Conservation (phyloP, 2,329 filamentous ascomycete genomes). For the Fusarium sp. region DNA sequence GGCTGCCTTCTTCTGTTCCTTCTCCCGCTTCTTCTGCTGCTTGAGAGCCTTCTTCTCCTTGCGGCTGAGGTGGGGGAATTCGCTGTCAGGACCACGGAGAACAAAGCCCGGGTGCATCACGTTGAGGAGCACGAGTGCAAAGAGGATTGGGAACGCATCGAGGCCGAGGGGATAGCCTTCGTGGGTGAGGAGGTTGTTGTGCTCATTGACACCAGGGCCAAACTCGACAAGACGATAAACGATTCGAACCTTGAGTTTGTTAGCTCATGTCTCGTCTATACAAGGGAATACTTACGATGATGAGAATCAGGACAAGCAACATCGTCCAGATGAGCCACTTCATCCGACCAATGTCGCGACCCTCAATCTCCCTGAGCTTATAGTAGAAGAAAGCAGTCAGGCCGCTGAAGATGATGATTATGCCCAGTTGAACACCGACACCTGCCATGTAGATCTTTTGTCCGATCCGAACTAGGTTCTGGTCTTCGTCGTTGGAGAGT, state of each 20-base stretch:
- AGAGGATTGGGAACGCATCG: slow-evolving; percentile 67
- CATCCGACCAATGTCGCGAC: slow-evolving; percentile 45
- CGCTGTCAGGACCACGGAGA: slow-evolving; percentile 57
- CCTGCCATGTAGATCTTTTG: slow-evolving; percentile 55
- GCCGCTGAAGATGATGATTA: slow-evolving; percentile 51
- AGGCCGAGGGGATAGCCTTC: slow-evolving; percentile 64
- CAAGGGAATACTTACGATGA: slow-evolving; percentile 47
- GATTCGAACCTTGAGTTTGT: slow-evolving; percentile 60
- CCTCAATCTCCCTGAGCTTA: slow-evolving; percentile 38
- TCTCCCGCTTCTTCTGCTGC: slow-evolving; percentile 50
- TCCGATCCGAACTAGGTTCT: slow-evolving; percentile 47
- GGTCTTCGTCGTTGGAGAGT: slow-evolving; percentile 45
- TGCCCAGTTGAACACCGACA: slow-evolving; percentile 51
- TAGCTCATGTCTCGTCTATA: neutral
- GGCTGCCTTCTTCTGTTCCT: slow-evolving; percentile 34
- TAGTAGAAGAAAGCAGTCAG: slow-evolving; percentile 53
- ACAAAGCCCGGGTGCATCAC: slow-evolving; percentile 60
- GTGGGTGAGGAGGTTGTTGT: slow-evolving; percentile 60
- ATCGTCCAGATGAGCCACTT: slow-evolving; percentile 50
- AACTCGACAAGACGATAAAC: slow-evolving; percentile 71
- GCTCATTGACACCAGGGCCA: slow-evolving; percentile 54
- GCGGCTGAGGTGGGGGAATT: slow-evolving; percentile 56
- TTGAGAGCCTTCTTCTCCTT: slow-evolving; percentile 58
- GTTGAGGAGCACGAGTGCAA: slow-evolving; percentile 57
- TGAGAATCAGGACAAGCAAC: slow-evolving; percentile 49